Evolutionary conservation across 352 stramenopile species (phyloP), one percentile per base, ranked within the genome.

Genomic region (Globisporangium rhizosaccharum): DNA sequence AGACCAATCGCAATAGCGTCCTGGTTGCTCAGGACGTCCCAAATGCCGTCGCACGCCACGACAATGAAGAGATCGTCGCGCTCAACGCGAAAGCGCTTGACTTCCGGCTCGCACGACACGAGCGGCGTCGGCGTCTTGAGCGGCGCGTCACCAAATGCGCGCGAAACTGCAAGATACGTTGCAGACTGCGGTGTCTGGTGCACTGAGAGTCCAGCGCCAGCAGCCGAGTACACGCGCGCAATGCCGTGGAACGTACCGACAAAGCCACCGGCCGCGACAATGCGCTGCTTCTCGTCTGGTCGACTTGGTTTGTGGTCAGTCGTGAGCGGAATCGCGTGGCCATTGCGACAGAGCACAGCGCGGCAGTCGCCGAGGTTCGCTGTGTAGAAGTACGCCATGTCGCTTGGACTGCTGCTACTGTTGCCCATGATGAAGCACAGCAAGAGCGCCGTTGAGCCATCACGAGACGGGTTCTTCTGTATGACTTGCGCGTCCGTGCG

Each of bases 301-400:
- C 70, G 66, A 60, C 73, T 67, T 0, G 77, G 77, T 57, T 85
- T 88, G 68, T 88, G 79, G 45, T 91, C 79, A 51, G 44, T 69
- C 15, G 75, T 82, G 9, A 91, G 61, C 2, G 63, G 44, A 18
- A 87, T 55, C 36, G 61, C 75, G n/a, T 59, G 45, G 0, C 72
- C 70, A 14, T 61, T 61, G 30, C 79, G 67, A 61, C 68, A 87
- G 42, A 91, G 65, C 17, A 92, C 66, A 0, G 75, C 82, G 42
- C 83, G 75, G 11, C 70, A 89, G 46, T 91, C 77, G 26, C 83
- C 82, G 2, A 86, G 51, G 33, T 91, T 92, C 4, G 71, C 58
- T 2, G 64, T 71, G 55, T 86, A 90, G 11, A 82, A 76, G 14
- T 85, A 76, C 8, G n/a, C 78, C 52, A 72, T 9, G 7, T 57